These are phyloP conservation scores for Cladophialophora immunda DNA, from an alignment of 2,329 filamentous ascomycete genomes.

Conservation along the genomic window DNA sequence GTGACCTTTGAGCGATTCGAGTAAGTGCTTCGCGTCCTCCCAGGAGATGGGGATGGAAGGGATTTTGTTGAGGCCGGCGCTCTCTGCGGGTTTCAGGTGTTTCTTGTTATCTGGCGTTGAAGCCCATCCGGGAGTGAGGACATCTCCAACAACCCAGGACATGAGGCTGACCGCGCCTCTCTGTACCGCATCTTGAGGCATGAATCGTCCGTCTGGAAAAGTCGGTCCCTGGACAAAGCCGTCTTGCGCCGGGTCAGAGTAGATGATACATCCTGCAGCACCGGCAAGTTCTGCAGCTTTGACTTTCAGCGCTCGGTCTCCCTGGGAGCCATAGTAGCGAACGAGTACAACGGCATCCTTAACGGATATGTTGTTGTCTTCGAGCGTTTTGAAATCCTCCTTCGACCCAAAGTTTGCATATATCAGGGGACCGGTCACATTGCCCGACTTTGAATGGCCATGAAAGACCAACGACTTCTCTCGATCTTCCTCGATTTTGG, in stretches of 20 bases:
- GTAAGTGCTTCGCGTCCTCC: constrained; percentile 82
- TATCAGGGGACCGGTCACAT: constrained; percentile 84
- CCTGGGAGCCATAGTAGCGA: constrained; percentile 77
- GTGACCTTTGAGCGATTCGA: constrained; percentile 77
- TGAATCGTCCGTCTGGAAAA: constrained; percentile 79
- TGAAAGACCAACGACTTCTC: constrained; percentile 84
- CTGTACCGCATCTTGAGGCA: constrained; percentile 84
- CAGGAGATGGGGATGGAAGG: constrained; percentile 90
- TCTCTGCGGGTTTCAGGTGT: constrained; percentile 74
- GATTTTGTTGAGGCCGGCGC: constrained; percentile 78
- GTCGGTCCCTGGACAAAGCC: constrained; percentile 77
- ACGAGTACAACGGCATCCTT: constrained; percentile 86
- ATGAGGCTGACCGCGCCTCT: constrained; percentile 81
- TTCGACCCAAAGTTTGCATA: constrained; percentile 92
- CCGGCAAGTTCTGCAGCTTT: constrained; percentile 89
- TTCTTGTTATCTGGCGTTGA: constrained; percentile 59
- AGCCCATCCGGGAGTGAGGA: constrained; percentile 88
- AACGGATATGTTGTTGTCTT: constrained; percentile 75
- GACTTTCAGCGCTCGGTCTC: constrained; percentile 80
- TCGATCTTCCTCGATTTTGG: constrained; percentile 81
- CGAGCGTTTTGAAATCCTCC: constrained; percentile 79
- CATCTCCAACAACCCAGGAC: constrained; percentile 86
- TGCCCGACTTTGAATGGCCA: constrained; percentile 84
- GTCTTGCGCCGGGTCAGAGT: constrained; percentile 87
- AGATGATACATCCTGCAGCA: constrained; percentile 87